Percentiles rank a stretch among this genome's conserved stretches.
Evolutionary conservation across 148 eudicot species (phyloP).

Genomic region (Beta vulgaris): DNA sequence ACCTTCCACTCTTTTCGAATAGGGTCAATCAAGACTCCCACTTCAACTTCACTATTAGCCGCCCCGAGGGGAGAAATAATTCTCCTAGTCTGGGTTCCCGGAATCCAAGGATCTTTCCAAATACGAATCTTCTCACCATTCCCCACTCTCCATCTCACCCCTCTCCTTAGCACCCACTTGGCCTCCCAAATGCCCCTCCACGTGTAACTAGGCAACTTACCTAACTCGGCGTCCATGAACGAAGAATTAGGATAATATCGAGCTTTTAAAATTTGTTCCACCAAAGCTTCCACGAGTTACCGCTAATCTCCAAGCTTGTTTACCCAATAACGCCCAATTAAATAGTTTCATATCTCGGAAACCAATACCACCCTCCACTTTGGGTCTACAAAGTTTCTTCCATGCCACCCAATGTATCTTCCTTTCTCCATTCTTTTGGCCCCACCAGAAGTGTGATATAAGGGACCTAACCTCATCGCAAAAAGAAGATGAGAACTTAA

Average conservation of each 20-base stretch:
- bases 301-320: neutral
- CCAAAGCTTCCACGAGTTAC: neutral
- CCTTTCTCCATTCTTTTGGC: too few species aligned
- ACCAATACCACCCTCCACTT: neutral
- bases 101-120: neutral
- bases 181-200: too few species aligned
- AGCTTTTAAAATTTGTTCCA: neutral
- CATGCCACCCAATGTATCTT: neutral
- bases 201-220: neutral
- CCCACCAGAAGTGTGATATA: too few species aligned
- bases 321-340: neutral
- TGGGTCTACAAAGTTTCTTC: neutral
- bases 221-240: neutral
- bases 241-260: neutral
- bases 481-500: neutral
- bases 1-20: neutral
- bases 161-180: neutral
- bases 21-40: neutral
- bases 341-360: neutral
- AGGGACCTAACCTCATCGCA: neutral
- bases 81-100: neutral
- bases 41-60: neutral
- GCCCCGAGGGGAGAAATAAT: neutral
- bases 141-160: neutral
- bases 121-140: neutral